Base-by-base conservation (phyloP, 805 yeast genomes). In the Komagataella mondaviorum region DNA sequence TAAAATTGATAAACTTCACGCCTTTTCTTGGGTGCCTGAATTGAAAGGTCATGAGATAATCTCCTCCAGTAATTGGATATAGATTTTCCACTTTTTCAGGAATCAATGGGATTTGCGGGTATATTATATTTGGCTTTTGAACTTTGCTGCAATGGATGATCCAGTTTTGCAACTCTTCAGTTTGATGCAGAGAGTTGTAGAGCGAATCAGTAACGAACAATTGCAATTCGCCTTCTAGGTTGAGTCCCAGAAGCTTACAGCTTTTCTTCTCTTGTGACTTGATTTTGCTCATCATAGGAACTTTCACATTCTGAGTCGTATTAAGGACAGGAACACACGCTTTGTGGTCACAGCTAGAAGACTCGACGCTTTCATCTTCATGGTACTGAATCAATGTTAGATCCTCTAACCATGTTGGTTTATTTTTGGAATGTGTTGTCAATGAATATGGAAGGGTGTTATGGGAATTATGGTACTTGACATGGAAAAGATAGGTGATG, bases 1-100 rank as follows among this genome's bases (percentile, higher is more conserved):
- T 18, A 18, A 49, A 30, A 8, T 46, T 45, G 44, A 46, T 36
- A 20, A 49, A 49, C 8, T 48, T 20, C 17, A 30, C 6, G 7
- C 17, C 45, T 14, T 17, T 45, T 18, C n/a, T 18, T 4, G 48
- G 48, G 51, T 49, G 51, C 16, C 12, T 45, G 45, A 45, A 49
- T 7, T 17, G 20, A n/a, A 48, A 17, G 17, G 48, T 46, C 16
- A 22, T 23, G 23, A 46, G 24, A 18, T 22, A 46, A 6, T 2
- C 18, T 14, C 39, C 39, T 6, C 39, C 39, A 30, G 5, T 30
- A 30, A 30, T 30, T 30, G 39, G n/a, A 30, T 30, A 30, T 12
- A 30, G 5, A 6, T 30, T 30, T 30, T 30, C n/a, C 39, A 30
- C 39, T 30, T 30, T 30, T 30, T 18, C 23, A 6, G 48, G 48